Conservation (phyloP, 2,329 filamentous ascomycete species). For the Stagonosporopsis tanaceti region DNA sequence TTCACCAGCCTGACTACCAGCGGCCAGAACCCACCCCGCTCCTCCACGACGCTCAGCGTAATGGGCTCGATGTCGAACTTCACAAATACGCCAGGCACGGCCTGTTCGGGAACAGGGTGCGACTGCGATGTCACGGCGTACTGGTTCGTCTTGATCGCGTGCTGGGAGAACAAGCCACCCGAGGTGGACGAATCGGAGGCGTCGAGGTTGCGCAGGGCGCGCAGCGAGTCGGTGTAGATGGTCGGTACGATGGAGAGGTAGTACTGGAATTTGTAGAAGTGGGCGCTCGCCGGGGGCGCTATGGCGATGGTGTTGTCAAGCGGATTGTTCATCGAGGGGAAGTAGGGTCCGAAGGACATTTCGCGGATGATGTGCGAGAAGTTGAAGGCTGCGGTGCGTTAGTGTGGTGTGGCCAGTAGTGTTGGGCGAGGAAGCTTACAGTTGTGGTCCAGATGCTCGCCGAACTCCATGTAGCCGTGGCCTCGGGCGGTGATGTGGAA, state of each 20-base stretch:
- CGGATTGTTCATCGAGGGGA: constrained; percentile 90
- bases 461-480: constrained; percentile 89
- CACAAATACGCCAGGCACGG: constrained; percentile 91
- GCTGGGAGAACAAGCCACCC: constrained; percentile 49
- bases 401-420: not conserved
- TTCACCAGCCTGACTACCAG: constrained; percentile 88
- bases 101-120: constrained; percentile 70
- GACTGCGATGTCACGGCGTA: constrained; percentile 95
- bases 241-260: constrained; percentile 95
- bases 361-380: constrained; percentile 97
- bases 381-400: constrained; percentile 75
- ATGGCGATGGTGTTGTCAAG: constrained; percentile 93
- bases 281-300: constrained; percentile 71
- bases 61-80: constrained; percentile 99
- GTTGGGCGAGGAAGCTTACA: constrained; percentile 60
- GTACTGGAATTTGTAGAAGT: constrained; percentile 99
- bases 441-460: constrained; percentile 80
- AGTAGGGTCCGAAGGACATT: constrained; percentile 96
- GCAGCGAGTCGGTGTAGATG: constrained; percentile 71
- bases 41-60: constrained; percentile 83
- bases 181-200: constrained; percentile 46
- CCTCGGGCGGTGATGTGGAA: constrained; percentile 97
- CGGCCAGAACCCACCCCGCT: constrained; percentile 75
- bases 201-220: constrained; percentile 58
- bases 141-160: constrained; percentile 89